Conservation (phyloP, 768 basidiomycete species). For the Phylloporus scabripes region DNA sequence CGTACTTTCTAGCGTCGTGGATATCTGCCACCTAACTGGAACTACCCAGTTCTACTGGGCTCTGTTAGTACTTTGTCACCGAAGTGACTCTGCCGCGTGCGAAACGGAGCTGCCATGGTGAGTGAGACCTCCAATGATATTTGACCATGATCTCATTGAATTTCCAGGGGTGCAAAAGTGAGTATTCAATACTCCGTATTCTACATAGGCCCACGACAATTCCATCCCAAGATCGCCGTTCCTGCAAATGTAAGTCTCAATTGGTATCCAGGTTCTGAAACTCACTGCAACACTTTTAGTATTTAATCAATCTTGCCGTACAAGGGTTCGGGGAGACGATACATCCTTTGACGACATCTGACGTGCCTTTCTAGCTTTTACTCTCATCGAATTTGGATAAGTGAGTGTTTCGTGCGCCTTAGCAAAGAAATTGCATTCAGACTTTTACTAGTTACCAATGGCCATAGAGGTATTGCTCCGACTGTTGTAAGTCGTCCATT, state of each 20-base stretch:
- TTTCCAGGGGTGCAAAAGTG: conserved; percentile 9
- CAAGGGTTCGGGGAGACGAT: conserved; percentile 5
- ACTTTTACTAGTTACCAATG: conserved; percentile 1
- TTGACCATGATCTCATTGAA: background rate
- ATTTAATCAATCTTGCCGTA: conserved; percentile 4
- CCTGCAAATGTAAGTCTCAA: conserved; percentile 5
- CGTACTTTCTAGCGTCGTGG: conserved; percentile 3
- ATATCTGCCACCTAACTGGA: conserved; percentile 5
- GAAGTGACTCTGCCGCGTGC: background rate
- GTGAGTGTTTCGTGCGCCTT: background rate
- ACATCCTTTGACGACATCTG: background rate
- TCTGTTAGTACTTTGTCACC: conserved; percentile 5
- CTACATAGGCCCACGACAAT: background rate
- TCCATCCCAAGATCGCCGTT: background rate
- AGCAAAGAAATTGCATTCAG: background rate
- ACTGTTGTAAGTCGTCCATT: background rate
- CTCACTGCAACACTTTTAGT: conserved; percentile 3
- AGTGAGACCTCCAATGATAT: background rate
- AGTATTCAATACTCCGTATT: background rate
- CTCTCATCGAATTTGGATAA: conserved; percentile 18
- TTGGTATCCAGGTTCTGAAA: background rate
- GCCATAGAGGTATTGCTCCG: background rate
- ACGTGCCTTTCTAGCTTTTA: conserved; percentile 6
- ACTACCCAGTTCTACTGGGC: conserved; percentile 2
- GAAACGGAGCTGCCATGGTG: conserved; percentile 5